A percentile compares a stretch with the other conserved stretches of the same genome.
These are phyloP conservation scores for Entomortierella parvispora DNA, from an alignment of 192 early-diverging fungal species.

Conservation along the genomic window DNA sequence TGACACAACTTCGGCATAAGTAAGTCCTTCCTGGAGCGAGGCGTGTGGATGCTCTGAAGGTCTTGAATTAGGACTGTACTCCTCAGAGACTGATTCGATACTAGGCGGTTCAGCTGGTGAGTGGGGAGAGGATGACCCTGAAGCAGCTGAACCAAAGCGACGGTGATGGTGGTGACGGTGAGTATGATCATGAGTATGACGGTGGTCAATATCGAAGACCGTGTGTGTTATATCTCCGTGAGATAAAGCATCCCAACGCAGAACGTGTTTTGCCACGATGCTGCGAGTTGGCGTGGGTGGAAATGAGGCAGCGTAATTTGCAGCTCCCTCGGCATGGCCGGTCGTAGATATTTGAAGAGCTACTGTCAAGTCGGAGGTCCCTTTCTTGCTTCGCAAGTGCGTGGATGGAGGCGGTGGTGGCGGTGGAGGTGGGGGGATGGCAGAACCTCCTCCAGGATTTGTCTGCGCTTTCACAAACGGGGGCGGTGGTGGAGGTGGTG, in stretches of 20 bases:
- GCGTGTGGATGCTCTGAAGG: too few species aligned
- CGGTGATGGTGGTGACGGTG: slow-evolving; percentile 5
- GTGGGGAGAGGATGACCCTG: too few species aligned
- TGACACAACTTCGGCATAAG: too few species aligned
- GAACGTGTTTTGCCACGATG: slow-evolving; percentile 29
- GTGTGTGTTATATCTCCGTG: slow-evolving; percentile 44
- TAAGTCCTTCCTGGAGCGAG: too few species aligned
- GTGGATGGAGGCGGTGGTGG: slow-evolving; percentile 26
- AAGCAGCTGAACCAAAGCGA: neutral
- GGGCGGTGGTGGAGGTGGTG: slow-evolving; percentile 15
- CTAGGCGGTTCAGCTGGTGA: too few species aligned
- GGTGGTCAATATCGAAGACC: slow-evolving; percentile 36
- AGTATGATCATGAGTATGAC: neutral
- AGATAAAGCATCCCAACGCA: slow-evolving; percentile 44
- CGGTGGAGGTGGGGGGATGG: slow-evolving; percentile 1
- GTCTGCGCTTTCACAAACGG: neutral
- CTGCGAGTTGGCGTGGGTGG: slow-evolving; percentile 24
- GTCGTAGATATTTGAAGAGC: slow-evolving; percentile 20
- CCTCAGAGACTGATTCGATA: too few species aligned
- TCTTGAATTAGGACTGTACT: too few species aligned
- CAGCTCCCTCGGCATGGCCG: neutral
- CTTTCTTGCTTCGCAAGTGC: neutral
- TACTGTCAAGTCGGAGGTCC: neutral
- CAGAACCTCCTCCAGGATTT: neutral
- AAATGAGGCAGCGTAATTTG: neutral